phyloP scores from a whole-genome alignment of 1,139 yeast species.

The Arxiozyma bovina region DNA sequence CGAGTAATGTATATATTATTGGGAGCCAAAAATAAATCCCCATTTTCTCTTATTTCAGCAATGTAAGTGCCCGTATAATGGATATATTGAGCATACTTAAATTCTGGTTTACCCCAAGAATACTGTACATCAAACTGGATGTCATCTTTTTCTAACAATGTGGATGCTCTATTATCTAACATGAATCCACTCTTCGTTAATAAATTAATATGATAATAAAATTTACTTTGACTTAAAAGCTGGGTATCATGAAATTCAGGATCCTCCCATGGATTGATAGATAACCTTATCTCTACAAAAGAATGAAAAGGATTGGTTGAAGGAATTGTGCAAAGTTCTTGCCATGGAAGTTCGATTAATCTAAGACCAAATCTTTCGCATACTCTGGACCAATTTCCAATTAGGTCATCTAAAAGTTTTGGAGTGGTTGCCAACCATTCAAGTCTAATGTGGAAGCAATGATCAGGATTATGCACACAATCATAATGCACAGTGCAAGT shows the following conservation, averaged over 20 bases:
- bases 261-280: slow-evolving; percentile 60
- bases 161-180: slow-evolving; percentile 72
- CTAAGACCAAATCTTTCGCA: slow-evolving; percentile 82
- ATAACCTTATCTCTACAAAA: slow-evolving; percentile 57
- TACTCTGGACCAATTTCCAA: slow-evolving; percentile 68
- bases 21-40: slow-evolving; percentile 74
- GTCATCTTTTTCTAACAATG: slow-evolving; percentile 46
- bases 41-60: slow-evolving; percentile 77
- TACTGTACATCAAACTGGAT: slow-evolving; percentile 52
- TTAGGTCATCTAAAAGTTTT: slow-evolving; percentile 79
- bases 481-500: slow-evolving; percentile 79
- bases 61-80: slow-evolving; percentile 84
- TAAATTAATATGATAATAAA: slow-evolving; percentile 54
- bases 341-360: slow-evolving; percentile 90
- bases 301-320: slow-evolving; percentile 80
- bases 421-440: slow-evolving; percentile 94
- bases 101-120: slow-evolving; percentile 87
- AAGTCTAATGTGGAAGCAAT: slow-evolving; percentile 80
- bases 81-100: slow-evolving; percentile 78
- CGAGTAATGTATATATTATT: slow-evolving; percentile 66
- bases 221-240: slow-evolving; percentile 39
- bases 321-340: slow-evolving; percentile 72
- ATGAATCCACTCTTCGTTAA: slow-evolving; percentile 64
- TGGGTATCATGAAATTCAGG: slow-evolving; percentile 41
- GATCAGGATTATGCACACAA: slow-evolving; percentile 87